Conservation (phyloP, 805 yeast genomes). For the Vanderwaltozyma polyspora region DNA sequence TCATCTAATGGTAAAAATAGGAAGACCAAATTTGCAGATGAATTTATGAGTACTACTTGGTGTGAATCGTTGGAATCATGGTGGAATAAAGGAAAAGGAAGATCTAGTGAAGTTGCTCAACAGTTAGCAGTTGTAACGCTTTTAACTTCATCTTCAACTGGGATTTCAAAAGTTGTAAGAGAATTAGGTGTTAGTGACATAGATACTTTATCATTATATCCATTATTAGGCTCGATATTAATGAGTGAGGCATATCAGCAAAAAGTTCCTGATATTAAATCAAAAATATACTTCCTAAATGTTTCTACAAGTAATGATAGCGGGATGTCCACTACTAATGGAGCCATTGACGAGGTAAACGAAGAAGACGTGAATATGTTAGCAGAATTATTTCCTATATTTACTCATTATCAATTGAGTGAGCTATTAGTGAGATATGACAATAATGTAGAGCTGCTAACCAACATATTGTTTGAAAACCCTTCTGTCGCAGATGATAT, state of each 20-base stretch:
- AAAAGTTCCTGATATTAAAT: slow-evolving; percentile 40
- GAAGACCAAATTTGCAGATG: slow-evolving; percentile 35
- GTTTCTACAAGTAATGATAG: neutral
- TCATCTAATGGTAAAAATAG: slow-evolving; percentile 16
- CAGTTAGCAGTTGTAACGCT: slow-evolving; percentile 44
- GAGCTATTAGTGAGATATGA: slow-evolving; percentile 38
- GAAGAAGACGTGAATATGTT: slow-evolving; percentile 32
- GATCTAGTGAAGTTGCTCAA: slow-evolving; percentile 35
- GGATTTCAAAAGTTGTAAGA: slow-evolving; percentile 31
- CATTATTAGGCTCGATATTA: slow-evolving; percentile 45
- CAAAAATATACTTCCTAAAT: slow-evolving; percentile 39
- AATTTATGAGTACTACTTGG: slow-evolving; percentile 48
- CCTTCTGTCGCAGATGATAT: slow-evolving; percentile 35
- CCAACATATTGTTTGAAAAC: slow-evolving; percentile 50
- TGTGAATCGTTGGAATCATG: slow-evolving; percentile 45
- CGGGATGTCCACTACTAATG: neutral
- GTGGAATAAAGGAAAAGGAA: slow-evolving; percentile 46
- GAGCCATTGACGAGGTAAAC: slow-evolving; percentile 4
- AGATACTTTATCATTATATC: slow-evolving; percentile 35
- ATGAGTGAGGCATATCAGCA: slow-evolving; percentile 37
- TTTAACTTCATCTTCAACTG: slow-evolving; percentile 35
- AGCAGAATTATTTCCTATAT: slow-evolving; percentile 57
- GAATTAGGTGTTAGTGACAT: slow-evolving; percentile 36
- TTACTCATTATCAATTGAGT: slow-evolving; percentile 37
- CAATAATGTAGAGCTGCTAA: slow-evolving; percentile 45